A percentile compares a stretch with the other conserved stretches of the same genome.
Conservation (phyloP, 345 rosid genomes). For the Populus euphratica region DNA sequence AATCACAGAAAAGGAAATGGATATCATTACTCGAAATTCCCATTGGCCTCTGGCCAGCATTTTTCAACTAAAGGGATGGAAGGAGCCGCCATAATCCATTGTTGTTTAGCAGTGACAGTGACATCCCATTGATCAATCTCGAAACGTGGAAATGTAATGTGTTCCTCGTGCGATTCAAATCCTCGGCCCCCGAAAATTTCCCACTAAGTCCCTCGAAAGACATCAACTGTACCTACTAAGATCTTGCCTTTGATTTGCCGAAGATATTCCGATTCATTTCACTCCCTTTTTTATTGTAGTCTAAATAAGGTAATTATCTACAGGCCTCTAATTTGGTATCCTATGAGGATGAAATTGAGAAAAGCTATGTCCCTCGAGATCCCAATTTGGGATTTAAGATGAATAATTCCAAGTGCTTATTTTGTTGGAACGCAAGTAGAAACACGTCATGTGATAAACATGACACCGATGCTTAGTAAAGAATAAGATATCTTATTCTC, state of each 20-base stretch:
- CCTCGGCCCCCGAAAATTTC: neutral
- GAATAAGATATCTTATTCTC: neutral
- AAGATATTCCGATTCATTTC: neutral
- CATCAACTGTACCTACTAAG: neutral
- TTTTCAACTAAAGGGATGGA: neutral
- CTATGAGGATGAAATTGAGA: neutral
- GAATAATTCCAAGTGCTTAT: too few relatives aligned
- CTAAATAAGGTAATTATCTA: neutral
- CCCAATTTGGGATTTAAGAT: neutral
- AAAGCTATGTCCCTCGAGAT: neutral
- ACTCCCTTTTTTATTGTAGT: neutral
- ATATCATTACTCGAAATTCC: neutral
- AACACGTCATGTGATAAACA: slow-evolving; percentile 3
- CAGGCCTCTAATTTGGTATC: neutral
- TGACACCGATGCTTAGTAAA: neutral
- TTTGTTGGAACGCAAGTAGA: too few relatives aligned
- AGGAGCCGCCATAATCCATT: neutral
- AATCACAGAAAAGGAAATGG: neutral
- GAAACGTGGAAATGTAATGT: neutral
- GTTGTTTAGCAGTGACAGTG: slow-evolving; percentile 1
- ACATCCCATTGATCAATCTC: neutral
- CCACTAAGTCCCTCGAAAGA: neutral
- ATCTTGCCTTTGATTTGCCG: neutral
- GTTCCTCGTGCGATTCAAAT: slow-evolving; percentile 8
- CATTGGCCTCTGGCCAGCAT: too few relatives aligned